A percentile compares a stretch with the other conserved stretches of the same genome.
phyloP scores from a whole-genome alignment of 1,139 yeast species.

The Magnusiomyces sp. region DNA sequence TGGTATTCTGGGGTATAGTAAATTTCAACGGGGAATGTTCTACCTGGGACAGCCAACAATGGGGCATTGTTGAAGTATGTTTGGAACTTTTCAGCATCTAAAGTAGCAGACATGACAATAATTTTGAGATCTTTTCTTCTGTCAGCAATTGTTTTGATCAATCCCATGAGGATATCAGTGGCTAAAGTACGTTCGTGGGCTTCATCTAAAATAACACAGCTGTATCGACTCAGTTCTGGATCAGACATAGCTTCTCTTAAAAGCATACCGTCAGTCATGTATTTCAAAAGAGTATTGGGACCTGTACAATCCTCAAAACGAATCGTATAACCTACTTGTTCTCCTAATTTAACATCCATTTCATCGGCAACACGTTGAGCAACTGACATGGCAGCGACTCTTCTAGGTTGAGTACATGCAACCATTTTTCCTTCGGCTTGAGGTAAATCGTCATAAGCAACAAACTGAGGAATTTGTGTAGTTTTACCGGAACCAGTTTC shows the following conservation, averaged over 20 bases:
- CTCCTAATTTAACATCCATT: slow-evolving; percentile 85
- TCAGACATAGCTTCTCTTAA: slow-evolving; percentile 97
- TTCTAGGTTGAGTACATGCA: slow-evolving; percentile 95
- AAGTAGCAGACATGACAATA: slow-evolving; percentile 94
- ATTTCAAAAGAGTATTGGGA: slow-evolving; percentile 72
- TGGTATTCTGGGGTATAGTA: slow-evolving; percentile 96
- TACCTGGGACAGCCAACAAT: slow-evolving; percentile 90
- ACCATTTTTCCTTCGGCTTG: slow-evolving; percentile 70
- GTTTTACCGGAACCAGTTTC: slow-evolving; percentile 99
- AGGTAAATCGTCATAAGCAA: slow-evolving; percentile 84
- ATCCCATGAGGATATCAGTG: slow-evolving; percentile 94
- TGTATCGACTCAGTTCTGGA: slow-evolving; percentile 68
- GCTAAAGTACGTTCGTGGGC: slow-evolving; percentile 97
- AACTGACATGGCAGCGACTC: slow-evolving; percentile 97
- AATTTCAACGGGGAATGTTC: slow-evolving; percentile 95
- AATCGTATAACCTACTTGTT: slow-evolving; percentile 87
- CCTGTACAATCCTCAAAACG: slow-evolving; percentile 89
- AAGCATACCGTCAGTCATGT: slow-evolving; percentile 99
- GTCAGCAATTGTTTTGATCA: slow-evolving; percentile 68
- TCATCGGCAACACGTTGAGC: slow-evolving; percentile 96
- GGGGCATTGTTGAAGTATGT: slow-evolving; percentile 86
- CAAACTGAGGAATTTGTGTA: slow-evolving; percentile 95
- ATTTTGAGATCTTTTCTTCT: slow-evolving; percentile 85
- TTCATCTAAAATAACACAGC: slow-evolving; percentile 91
- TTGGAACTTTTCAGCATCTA: slow-evolving; percentile 96